Conservation (phyloP, 2,329 filamentous ascomycete genomes). For the Cryphonectria nitschkei region DNA sequence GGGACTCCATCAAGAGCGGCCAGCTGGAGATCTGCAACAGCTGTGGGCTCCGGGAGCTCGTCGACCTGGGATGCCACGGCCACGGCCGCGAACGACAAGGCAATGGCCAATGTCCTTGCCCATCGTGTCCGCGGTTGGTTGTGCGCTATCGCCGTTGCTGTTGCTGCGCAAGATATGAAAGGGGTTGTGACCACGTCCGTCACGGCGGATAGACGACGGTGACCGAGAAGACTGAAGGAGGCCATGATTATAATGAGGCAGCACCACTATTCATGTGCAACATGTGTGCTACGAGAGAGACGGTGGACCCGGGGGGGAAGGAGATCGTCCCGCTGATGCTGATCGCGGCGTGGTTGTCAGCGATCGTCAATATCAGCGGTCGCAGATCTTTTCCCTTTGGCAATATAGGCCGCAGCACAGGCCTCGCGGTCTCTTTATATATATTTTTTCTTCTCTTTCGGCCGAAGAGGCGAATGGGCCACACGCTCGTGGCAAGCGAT, state of each 20-base stretch:
- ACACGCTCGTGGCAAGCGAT: neutral
- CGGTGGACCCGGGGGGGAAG: conserved; percentile 5
- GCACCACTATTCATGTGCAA: conserved; percentile 29
- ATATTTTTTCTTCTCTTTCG: neutral
- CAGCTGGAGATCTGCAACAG: conserved; percentile 32
- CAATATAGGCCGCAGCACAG: neutral
- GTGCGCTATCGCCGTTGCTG: neutral
- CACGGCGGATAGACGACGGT: conserved; percentile 19
- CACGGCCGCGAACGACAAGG: conserved; percentile 35
- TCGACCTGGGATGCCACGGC: conserved; percentile 32
- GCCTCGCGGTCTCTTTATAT: neutral
- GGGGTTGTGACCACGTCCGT: conserved; percentile 14
- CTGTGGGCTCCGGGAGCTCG: conserved; percentile 33
- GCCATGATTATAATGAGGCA: conserved; percentile 36
- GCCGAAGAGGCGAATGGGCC: neutral
- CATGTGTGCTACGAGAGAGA: conserved; percentile 35
- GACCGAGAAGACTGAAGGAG: conserved; percentile 24
- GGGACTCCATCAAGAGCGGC: conserved; percentile 7
- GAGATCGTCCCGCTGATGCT: conserved; percentile 6
- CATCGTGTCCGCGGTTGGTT: conserved; percentile 36
- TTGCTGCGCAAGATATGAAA: neutral
- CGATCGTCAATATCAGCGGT: neutral
- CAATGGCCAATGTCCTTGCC: conserved; percentile 31
- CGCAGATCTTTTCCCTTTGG: neutral
- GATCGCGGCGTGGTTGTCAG: conserved; percentile 1